Percentiles rank a stretch among this genome's conserved stretches.
phyloP scores from a whole-genome alignment of 2,329 filamentous ascomycete species.

The Trichoderma brevicompactum region DNA sequence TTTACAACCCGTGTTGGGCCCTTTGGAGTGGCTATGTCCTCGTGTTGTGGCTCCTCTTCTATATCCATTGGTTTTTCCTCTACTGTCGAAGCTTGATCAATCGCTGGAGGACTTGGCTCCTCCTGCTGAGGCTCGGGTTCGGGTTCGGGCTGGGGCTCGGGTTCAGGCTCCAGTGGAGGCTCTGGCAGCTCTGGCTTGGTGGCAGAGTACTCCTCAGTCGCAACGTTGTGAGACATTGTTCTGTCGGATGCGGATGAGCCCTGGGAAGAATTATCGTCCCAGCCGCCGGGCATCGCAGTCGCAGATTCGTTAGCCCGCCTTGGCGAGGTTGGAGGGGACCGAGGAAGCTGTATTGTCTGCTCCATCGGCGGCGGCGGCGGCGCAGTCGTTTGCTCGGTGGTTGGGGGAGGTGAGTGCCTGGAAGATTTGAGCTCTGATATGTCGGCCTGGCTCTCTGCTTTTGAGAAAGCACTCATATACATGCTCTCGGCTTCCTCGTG shows the following conservation, averaged over 20 bases:
- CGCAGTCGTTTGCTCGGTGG: neutral
- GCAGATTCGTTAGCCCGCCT: constrained; percentile 24
- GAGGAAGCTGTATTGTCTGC: neutral
- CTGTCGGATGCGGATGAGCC: constrained; percentile 27
- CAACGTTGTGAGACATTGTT: constrained; percentile 4
- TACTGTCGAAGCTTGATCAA: constrained; percentile 35
- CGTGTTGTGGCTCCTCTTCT: constrained; percentile 36
- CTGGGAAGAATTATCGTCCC: constrained; percentile 45
- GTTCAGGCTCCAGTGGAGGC: neutral
- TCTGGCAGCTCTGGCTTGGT: constrained; percentile 18
- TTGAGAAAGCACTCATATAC: constrained; percentile 77
- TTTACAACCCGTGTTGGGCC: constrained; percentile 60
- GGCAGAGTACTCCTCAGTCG: constrained; percentile 24
- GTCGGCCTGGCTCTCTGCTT: constrained; percentile 42
- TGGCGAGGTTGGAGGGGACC: constrained; percentile 16
- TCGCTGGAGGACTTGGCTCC: constrained; percentile 38
- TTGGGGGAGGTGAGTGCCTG: neutral
- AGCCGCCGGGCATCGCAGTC: constrained; percentile 55
- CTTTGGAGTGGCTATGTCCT: constrained; percentile 55
- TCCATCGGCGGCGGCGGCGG: neutral
- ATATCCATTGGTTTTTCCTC: neutral
- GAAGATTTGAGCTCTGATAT: constrained; percentile 15
- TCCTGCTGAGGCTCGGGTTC: constrained; percentile 27
- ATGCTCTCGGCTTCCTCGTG: constrained; percentile 84
- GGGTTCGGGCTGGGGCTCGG: neutral